Conservation (phyloP, 2,329 filamentous ascomycete species). For the Botrytis sinoallii region DNA sequence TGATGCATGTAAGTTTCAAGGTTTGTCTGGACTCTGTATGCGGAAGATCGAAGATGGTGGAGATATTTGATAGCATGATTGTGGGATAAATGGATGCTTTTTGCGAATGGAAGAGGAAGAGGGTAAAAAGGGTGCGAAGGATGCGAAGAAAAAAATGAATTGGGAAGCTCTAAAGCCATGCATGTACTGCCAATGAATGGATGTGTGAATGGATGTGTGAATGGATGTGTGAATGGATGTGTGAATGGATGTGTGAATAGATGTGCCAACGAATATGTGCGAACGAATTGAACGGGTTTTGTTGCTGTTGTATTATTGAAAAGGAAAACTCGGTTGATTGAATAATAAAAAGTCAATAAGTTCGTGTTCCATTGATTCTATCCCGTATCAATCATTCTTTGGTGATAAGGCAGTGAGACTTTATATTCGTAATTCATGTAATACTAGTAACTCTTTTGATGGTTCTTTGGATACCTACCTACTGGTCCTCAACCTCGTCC, state of each 20-base stretch:
- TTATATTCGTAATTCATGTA: not conserved
- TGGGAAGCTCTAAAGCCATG: not conserved
- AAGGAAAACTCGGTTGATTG: not conserved
- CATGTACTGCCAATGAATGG: not conserved
- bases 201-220: not conserved
- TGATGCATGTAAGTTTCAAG: constrained; percentile 10
- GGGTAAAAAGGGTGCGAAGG: not conserved
- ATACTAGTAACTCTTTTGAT: not conserved
- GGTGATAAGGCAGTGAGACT: not conserved
- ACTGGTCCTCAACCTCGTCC: too few species aligned
- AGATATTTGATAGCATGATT: not conserved
- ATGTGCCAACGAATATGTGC: not conserved
- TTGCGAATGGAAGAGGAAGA: not conserved
- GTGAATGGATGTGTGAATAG: not conserved
- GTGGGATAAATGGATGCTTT: not conserved
- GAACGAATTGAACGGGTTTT: not conserved
- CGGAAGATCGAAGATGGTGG: constrained; percentile 12
- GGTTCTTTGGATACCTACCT: not conserved
- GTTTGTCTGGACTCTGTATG: not conserved
- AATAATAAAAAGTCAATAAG: not conserved
- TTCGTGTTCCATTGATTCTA: not conserved
- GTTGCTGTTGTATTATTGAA: not conserved
- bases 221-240: too few species aligned
- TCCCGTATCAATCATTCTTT: not conserved
- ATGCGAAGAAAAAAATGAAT: not conserved